These are phyloP conservation scores for Brettanomyces anomalus DNA, from an alignment of 805 yeast species.

Conservation along the genomic window DNA sequence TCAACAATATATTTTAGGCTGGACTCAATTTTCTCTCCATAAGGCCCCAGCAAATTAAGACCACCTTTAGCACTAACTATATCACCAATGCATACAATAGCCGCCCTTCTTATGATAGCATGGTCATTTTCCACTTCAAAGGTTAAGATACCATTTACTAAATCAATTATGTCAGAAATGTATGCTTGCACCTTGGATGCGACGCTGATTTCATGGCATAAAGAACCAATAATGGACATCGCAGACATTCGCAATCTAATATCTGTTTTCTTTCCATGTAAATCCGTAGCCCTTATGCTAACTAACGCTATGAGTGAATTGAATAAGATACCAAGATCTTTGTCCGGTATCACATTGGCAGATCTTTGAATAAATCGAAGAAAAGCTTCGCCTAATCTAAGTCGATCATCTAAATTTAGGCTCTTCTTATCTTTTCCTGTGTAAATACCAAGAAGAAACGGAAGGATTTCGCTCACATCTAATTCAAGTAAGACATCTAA, in stretches of 20 bases:
- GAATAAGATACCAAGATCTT: conserved; percentile 35
- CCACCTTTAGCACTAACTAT: conserved; percentile 36
- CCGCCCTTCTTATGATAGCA: conserved; percentile 65
- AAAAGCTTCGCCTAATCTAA: conserved; percentile 78
- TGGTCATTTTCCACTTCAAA: conserved; percentile 38
- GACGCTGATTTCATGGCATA: conserved; percentile 40
- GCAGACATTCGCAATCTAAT: conserved; percentile 73
- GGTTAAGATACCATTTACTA: conserved; percentile 65
- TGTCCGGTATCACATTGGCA: conserved; percentile 35
- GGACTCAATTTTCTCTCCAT: conserved; percentile 33
- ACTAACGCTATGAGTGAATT: conserved; percentile 30
- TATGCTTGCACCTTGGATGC: conserved; percentile 42
- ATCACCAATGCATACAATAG: conserved; percentile 61
- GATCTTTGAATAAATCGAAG: conserved; percentile 44
- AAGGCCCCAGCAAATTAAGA: conserved; percentile 39
- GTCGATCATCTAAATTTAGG: conserved; percentile 48
- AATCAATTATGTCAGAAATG: conserved; percentile 56
- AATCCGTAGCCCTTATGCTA: conserved; percentile 5
- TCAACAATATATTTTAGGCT: conserved; percentile 35
- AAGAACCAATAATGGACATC: conserved; percentile 71
- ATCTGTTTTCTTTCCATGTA: conserved; percentile 28
- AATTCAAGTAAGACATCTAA: conserved; percentile 48
- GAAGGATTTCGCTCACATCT: conserved; percentile 23
- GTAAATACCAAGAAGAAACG: conserved; percentile 8
- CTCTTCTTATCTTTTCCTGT: conserved; percentile 7